phyloP scores from a whole-genome alignment of 768 basidiomycete genomes.

The Paxillus rubicundulus region DNA sequence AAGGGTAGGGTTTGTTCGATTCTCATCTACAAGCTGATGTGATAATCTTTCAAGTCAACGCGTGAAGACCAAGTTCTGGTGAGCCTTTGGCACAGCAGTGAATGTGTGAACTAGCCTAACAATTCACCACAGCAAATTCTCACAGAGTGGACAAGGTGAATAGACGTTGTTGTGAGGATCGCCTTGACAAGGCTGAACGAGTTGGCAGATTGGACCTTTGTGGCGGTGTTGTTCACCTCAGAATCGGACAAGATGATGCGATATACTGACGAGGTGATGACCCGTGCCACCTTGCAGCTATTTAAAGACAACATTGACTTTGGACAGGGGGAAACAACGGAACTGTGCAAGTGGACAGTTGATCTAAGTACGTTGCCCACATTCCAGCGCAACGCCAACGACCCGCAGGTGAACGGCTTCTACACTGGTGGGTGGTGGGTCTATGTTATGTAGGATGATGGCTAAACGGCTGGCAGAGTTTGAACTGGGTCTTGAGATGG shows the following conservation, averaged over 20 bases:
- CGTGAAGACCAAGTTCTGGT: slow-evolving; percentile 82
- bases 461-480: slow-evolving; percentile 51
- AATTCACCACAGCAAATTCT: slow-evolving; percentile 58
- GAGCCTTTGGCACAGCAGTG: slow-evolving; percentile 23
- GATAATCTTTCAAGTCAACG: slow-evolving; percentile 55
- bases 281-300: slow-evolving; percentile 15
- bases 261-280: slow-evolving; percentile 72
- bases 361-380: slow-evolving; percentile 75
- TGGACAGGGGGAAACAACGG: slow-evolving; percentile 59
- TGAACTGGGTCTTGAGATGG: slow-evolving; percentile 78
- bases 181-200: slow-evolving; percentile 8
- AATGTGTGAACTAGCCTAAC: slow-evolving; percentile 9
- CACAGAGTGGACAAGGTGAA: slow-evolving; percentile 51
- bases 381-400: slow-evolving; percentile 69
- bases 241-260: slow-evolving; percentile 74
- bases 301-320: slow-evolving; percentile 19
- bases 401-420: slow-evolving; percentile 60
- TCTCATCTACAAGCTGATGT: slow-evolving; percentile 18
- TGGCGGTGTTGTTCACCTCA: slow-evolving; percentile 79
- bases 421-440: slow-evolving; percentile 60
- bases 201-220: slow-evolving; percentile 65
- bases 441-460: neutral
- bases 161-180: slow-evolving; percentile 1
- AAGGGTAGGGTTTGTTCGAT: too few species aligned
- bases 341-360: slow-evolving; percentile 86